A percentile compares a stretch with the other conserved stretches of the same genome.
These are phyloP conservation scores for Lipomyces yamanashiensis DNA, from an alignment of 805 yeast genomes.

Conservation along the genomic window DNA sequence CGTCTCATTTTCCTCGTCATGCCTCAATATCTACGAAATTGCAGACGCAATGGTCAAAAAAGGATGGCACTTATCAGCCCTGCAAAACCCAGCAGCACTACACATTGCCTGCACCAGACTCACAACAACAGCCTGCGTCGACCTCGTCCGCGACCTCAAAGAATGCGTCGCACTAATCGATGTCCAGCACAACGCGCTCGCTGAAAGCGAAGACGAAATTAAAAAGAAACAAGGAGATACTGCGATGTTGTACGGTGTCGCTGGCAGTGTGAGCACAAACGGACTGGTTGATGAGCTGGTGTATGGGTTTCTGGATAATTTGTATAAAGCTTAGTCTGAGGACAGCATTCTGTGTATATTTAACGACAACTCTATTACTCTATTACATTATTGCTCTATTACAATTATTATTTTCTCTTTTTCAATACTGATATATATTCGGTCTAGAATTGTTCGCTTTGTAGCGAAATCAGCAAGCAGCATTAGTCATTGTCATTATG, in stretches of 20 bases:
- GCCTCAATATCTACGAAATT: constrained; percentile 72
- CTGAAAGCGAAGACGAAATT: constrained; percentile 9
- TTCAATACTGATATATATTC: neutral
- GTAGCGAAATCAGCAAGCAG: too few relatives aligned
- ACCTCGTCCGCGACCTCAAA: constrained; percentile 54
- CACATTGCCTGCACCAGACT: constrained; percentile 87
- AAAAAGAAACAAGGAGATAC: constrained; percentile 53
- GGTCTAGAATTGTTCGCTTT: too few relatives aligned
- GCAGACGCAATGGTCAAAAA: constrained; percentile 65
- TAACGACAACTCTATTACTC: neutral
- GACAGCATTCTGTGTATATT: neutral
- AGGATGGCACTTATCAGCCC: constrained; percentile 89
- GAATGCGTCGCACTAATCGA: constrained; percentile 1
- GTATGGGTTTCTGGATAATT: constrained; percentile 76
- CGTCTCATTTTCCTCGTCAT: constrained; percentile 68
- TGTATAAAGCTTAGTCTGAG: constrained; percentile 57
- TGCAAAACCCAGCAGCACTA: constrained; percentile 88
- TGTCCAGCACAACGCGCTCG: neutral
- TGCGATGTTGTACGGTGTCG: constrained; percentile 92
- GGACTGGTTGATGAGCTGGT: constrained; percentile 83
- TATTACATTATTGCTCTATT: neutral
- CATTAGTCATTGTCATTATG: too few relatives aligned
- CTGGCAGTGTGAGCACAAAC: constrained; percentile 82
- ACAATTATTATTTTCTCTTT: too few relatives aligned
- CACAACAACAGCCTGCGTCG: constrained; percentile 62